Conservation (phyloP, 768 basidiomycete species). For the Tricholoma flavovirens region DNA sequence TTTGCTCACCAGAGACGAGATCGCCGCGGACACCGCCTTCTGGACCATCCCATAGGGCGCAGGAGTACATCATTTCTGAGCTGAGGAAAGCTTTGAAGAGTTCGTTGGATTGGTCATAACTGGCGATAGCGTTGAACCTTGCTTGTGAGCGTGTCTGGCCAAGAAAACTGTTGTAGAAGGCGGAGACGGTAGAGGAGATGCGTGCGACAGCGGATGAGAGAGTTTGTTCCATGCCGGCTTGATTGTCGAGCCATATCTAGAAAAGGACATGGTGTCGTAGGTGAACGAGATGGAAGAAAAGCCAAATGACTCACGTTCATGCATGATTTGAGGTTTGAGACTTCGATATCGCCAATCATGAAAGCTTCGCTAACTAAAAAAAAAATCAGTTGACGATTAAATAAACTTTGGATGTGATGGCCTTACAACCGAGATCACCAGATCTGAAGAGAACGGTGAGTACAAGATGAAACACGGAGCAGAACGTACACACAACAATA, state of each 20-base stretch:
- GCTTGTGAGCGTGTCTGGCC: conserved; percentile 71
- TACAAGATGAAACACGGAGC: conserved; percentile 7
- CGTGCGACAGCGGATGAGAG: conserved; percentile 52
- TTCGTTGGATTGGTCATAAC: conserved; percentile 90
- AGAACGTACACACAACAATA: conserved; percentile 46
- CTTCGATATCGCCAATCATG: conserved; percentile 66
- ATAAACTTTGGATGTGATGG: neutral
- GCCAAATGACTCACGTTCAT: conserved; percentile 49
- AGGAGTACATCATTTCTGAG: conserved; percentile 93
- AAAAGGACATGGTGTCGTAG: conserved; percentile 10
- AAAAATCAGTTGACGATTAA: conserved; percentile 8
- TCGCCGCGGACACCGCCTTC: conserved; percentile 80
- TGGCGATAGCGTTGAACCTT: conserved; percentile 75
- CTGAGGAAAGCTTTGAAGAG: conserved; percentile 85
- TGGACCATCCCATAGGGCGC: conserved; percentile 75
- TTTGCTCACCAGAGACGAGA: conserved; percentile 48
- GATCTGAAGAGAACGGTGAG: conserved; percentile 33
- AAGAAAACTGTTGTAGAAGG: conserved; percentile 64
- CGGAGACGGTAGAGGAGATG: conserved; percentile 52
- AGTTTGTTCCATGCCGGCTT: conserved; percentile 50
- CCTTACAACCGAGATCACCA: conserved; percentile 63
- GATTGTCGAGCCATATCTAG: conserved; percentile 66
- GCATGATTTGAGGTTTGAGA: conserved; percentile 49
- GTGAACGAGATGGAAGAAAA: conserved; percentile 1
- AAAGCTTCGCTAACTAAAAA: conserved; percentile 64